Evolutionary conservation across 2,329 filamentous ascomycete genomes (phyloP).

Genomic region (Colletotrichum lupini): DNA sequence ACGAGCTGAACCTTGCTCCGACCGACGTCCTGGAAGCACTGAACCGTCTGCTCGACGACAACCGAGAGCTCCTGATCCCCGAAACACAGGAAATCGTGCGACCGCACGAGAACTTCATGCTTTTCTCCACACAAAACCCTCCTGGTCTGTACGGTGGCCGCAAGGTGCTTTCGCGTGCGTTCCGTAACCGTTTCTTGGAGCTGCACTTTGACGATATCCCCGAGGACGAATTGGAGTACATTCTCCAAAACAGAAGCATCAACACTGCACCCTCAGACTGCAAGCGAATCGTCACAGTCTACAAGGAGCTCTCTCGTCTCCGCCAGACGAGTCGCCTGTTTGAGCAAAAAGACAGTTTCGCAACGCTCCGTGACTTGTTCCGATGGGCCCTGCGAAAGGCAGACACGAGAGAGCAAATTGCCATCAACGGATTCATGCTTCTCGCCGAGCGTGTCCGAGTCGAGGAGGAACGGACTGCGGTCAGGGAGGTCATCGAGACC

Average conservation of each 20-base stretch:
- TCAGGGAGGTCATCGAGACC: slow-evolving; percentile 88
- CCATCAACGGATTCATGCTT: slow-evolving; percentile 94
- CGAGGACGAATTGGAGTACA: slow-evolving; percentile 90
- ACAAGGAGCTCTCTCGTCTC: slow-evolving; percentile 89
- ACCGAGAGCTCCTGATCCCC: slow-evolving; percentile 92
- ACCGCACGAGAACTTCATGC: slow-evolving; percentile 94
- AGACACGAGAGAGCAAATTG: slow-evolving; percentile 88
- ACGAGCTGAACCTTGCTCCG: slow-evolving; percentile 95
- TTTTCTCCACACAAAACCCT: slow-evolving; percentile 98
- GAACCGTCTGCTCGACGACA: slow-evolving; percentile 95
- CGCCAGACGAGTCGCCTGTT: slow-evolving; percentile 93
- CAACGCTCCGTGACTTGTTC: slow-evolving; percentile 94
- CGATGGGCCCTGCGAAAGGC: slow-evolving; percentile 90
- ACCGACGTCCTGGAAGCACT: slow-evolving; percentile 97
- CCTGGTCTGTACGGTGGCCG: slow-evolving; percentile 94
- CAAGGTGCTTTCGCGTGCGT: slow-evolving; percentile 92
- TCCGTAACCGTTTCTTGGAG: slow-evolving; percentile 96
- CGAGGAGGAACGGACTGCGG: slow-evolving; percentile 82
- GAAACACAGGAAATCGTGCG: slow-evolving; percentile 95
- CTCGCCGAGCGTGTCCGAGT: slow-evolving; percentile 95
- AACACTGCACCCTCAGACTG: slow-evolving; percentile 92
- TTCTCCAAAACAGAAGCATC: slow-evolving; percentile 87
- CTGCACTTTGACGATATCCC: slow-evolving; percentile 98
- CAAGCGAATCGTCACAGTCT: slow-evolving; percentile 89
- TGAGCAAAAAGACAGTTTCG: slow-evolving; percentile 97